Evolutionary conservation across 371 early-diverging fungal species (phyloP), one percentile per base, ranked within the genome.

Genomic region (Blastocladiella emersonii): DNA sequence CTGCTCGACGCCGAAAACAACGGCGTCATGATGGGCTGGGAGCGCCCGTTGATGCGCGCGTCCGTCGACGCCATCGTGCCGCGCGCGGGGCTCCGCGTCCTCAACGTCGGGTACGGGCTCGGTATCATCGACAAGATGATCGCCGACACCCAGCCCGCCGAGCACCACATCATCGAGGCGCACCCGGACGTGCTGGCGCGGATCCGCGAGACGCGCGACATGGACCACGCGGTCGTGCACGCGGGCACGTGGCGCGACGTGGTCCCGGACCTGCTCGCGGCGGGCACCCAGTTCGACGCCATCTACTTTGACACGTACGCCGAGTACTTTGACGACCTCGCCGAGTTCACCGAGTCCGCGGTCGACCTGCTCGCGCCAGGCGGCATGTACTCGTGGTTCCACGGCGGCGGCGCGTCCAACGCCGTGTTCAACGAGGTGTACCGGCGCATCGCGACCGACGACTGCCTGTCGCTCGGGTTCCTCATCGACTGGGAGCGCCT

Each of bases 1-100:
- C 66, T 93, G 43, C 70, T 95, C 68, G 97, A 95, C 67, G 84
- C 77, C 19, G 88, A 93, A 49, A 78, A 83, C 41, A 91, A 96
- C 73, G 95, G 87, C 35, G 95, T 96, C 15, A 95, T 95, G 95
- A 96, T 96, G 97, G 91, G 88, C 49, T 92, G 97, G 97, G 97
- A 97, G 69, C 75, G 79, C 0, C 93, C 93, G n/a, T 66, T 97
- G 65, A 97, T 97, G 97, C 76, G 82, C 30, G 80, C 81, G 36
- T 93, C 93, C 65, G 93, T 92, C 30, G 77, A 86, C 65, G 82
- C 85, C 30, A 86, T 95, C 73, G 82, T 86, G 53, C 79, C 85
- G 5, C 70, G 68, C n/a, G 81, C 84, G 34, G 85, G 82, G 12
- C 71, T 84, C 49, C 74, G 77, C 49, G 89, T 90, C 3, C 74